Evolutionary conservation across 352 stramenopile genomes (phyloP).

Genomic region (Phytophthora ohioensis): DNA sequence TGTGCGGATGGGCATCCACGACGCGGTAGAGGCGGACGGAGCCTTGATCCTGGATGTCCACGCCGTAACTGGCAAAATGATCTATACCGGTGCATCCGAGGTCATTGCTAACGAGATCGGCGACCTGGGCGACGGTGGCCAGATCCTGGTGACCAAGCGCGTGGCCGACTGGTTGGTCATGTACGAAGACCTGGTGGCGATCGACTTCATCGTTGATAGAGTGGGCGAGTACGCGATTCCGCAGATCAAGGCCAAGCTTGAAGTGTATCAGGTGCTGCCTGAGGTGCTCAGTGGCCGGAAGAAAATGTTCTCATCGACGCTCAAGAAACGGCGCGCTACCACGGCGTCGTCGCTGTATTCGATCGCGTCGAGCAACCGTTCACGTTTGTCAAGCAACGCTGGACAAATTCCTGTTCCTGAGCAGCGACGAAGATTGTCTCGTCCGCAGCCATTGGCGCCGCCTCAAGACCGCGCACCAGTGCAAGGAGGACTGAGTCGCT

Average conservation of each 20-base stretch:
- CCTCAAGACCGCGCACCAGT: slow-evolving; percentile 18
- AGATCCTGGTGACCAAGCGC: slow-evolving; percentile 64
- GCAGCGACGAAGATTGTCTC: slow-evolving; percentile 40
- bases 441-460: slow-evolving; percentile 29
- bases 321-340: slow-evolving; percentile 52
- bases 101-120: slow-evolving; percentile 66
- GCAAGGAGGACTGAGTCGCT: slow-evolving; percentile 41
- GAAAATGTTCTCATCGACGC: slow-evolving; percentile 55
- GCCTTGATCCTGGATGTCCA: slow-evolving; percentile 56
- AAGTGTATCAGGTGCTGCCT: slow-evolving; percentile 62
- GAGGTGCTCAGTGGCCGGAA: slow-evolving; percentile 52
- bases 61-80: slow-evolving; percentile 67
- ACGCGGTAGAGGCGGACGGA: slow-evolving; percentile 51
- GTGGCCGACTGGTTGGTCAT: slow-evolving; percentile 60
- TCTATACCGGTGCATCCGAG: slow-evolving; percentile 63
- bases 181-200: slow-evolving; percentile 58
- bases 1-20: slow-evolving; percentile 73
- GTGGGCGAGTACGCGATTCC: slow-evolving; percentile 59
- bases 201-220: slow-evolving; percentile 51
- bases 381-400: slow-evolving; percentile 41
- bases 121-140: slow-evolving; percentile 60
- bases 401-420: slow-evolving; percentile 38
- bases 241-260: slow-evolving; percentile 53
- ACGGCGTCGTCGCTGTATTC: slow-evolving; percentile 53
- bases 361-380: slow-evolving; percentile 51